These are phyloP conservation scores for Ascodesmis nigricans DNA, from an alignment of 495 filamentous ascomycete genomes.

Conservation along the genomic window DNA sequence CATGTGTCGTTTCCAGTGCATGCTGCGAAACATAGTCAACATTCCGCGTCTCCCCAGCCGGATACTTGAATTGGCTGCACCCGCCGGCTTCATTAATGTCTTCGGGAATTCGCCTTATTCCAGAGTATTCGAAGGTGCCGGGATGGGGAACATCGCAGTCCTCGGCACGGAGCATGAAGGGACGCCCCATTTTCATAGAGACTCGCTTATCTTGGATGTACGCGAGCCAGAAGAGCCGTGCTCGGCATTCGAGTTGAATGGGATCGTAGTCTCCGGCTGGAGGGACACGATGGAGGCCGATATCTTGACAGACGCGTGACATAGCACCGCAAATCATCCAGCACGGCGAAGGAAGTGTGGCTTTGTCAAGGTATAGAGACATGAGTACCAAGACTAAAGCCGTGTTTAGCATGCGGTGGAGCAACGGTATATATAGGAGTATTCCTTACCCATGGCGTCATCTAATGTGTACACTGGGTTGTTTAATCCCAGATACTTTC, in stretches of 20 bases:
- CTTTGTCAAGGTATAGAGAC: constrained; percentile 22
- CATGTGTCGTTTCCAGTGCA: constrained; percentile 10
- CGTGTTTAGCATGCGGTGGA: neutral
- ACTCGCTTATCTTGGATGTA: constrained; percentile 21
- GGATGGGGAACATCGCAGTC: constrained; percentile 19
- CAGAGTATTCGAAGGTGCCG: constrained; percentile 2
- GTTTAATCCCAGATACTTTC: constrained; percentile 18
- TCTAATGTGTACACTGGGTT: constrained; percentile 18
- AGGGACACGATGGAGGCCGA: constrained; percentile 16
- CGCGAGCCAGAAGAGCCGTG: constrained; percentile 20
- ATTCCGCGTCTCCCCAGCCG: neutral
- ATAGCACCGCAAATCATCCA: constrained; percentile 22
- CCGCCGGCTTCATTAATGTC: neutral
- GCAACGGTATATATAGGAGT: no score
- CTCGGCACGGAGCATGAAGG: constrained; percentile 18
- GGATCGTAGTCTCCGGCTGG: constrained; percentile 9
- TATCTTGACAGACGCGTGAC: constrained; percentile 20
- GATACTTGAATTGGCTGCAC: neutral
- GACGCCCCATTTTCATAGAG: constrained; percentile 19
- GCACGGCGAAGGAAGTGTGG: constrained; percentile 20
- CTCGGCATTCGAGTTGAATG: constrained; percentile 15
- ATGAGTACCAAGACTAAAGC: constrained; percentile 19
- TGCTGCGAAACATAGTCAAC: constrained; percentile 3
- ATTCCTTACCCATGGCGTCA: constrained; percentile 17
- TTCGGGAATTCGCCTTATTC: neutral